These are phyloP conservation scores for Mycena polygramma DNA, from an alignment of 768 basidiomycete species.

Conservation along the genomic window DNA sequence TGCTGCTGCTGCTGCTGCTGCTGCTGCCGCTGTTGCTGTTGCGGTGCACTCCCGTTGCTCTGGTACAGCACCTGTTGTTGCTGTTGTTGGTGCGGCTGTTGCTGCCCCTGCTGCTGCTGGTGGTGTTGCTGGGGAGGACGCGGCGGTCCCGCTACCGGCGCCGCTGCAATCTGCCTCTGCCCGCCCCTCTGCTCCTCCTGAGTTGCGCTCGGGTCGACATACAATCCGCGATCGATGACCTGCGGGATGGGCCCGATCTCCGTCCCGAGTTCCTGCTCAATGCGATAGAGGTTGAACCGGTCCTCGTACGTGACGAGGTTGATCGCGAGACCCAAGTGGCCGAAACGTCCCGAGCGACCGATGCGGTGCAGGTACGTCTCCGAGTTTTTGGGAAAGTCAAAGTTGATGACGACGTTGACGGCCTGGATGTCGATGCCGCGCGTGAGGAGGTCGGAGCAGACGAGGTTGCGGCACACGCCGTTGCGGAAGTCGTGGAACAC, in stretches of 20 bases:
- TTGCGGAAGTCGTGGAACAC: slow-evolving; percentile 99
- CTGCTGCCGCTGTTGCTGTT: slow-evolving; percentile 16
- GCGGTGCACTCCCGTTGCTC: slow-evolving; percentile 47
- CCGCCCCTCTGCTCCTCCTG: slow-evolving; percentile 59
- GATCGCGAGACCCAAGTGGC: slow-evolving; percentile 96
- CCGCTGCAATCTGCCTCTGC: slow-evolving; percentile 41
- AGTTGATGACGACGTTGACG: slow-evolving; percentile 99
- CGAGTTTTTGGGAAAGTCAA: slow-evolving; percentile 99
- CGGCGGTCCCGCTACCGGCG: slow-evolving; percentile 13
- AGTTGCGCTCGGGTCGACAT: slow-evolving; percentile 82
- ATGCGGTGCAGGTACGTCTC: slow-evolving; percentile 99
- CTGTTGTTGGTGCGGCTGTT: slow-evolving; percentile 45
- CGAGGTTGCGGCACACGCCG: slow-evolving; percentile 98
- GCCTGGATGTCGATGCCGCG: slow-evolving; percentile 99
- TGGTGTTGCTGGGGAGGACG: slow-evolving; percentile 45
- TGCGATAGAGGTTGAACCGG: slow-evolving; percentile 96
- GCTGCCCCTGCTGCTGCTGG: slow-evolving; percentile 43
- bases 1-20: slow-evolving; percentile 30
- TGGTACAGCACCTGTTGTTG: slow-evolving; percentile 51
- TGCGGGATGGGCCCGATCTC: slow-evolving; percentile 97
- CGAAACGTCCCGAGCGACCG: slow-evolving; percentile 97
- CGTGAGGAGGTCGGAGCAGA: slow-evolving; percentile 97
- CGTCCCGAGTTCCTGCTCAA: slow-evolving; percentile 98
- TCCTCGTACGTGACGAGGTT: slow-evolving; percentile 99
- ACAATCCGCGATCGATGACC: slow-evolving; percentile 89